Evolutionary conservation across 2,329 filamentous ascomycete genomes (phyloP).

Genomic region (Colletotrichum gloeosporioides): DNA sequence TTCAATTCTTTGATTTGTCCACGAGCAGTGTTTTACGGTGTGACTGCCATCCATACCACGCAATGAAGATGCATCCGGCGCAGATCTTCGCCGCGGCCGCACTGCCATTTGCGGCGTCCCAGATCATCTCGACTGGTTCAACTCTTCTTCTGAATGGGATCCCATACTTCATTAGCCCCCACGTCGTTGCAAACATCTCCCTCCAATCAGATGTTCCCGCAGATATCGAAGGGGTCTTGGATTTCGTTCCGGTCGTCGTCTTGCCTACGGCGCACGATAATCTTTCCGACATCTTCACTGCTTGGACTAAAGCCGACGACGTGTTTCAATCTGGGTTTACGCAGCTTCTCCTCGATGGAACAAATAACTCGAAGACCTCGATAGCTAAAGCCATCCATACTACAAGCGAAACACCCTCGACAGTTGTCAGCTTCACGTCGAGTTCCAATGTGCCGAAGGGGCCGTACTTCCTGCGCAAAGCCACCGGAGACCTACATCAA

Average conservation of each 20-base stretch:
- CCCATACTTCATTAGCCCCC: not conserved
- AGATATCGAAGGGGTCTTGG: not conserved
- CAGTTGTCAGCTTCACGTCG: not conserved
- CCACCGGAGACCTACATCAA: not conserved
- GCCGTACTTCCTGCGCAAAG: not conserved
- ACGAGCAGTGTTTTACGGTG: not conserved
- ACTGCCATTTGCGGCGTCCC: not conserved
- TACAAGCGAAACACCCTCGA: fast-evolving
- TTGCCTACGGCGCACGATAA: not conserved
- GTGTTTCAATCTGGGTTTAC: not conserved
- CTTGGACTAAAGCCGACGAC: not conserved
- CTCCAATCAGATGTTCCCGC: not conserved
- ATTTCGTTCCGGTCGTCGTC: not conserved
- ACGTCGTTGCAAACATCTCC: not conserved
- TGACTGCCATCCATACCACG: not conserved
- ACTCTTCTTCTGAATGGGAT: not conserved
- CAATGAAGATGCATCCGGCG: not conserved
- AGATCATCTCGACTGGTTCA: not conserved
- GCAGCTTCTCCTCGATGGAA: not conserved
- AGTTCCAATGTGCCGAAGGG: not conserved
- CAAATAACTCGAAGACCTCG: fast-evolving
- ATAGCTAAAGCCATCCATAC: not conserved
- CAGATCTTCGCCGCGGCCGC: not conserved
- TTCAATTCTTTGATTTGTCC: not conserved
- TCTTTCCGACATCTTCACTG: not conserved